Conservation (phyloP, 1,284 basidiomycete genomes). For the Porodaedalea pini region DNA sequence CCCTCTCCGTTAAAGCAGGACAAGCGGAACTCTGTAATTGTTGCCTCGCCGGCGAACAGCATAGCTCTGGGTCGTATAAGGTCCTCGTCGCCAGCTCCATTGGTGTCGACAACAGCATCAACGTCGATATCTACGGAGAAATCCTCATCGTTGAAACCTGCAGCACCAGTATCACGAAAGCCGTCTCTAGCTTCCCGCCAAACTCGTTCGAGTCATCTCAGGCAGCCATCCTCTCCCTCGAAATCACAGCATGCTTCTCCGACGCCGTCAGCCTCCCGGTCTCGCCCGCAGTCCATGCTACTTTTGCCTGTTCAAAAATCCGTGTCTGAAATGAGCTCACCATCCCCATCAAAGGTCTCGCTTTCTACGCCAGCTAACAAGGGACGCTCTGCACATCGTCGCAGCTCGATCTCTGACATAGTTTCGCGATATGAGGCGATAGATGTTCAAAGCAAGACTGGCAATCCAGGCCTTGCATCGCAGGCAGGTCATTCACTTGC, state of each 20-base stretch:
- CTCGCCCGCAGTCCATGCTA: slow-evolving; percentile 74
- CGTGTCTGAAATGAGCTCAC: slow-evolving; percentile 32
- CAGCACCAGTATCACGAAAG: slow-evolving; percentile 10
- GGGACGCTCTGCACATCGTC: slow-evolving; percentile 39
- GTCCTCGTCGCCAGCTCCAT: neutral
- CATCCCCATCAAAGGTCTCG: slow-evolving; percentile 31
- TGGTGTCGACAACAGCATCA: neutral
- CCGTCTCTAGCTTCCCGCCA: slow-evolving; percentile 6
- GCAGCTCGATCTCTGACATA: slow-evolving; percentile 79
- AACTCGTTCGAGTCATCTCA: slow-evolving; percentile 26
- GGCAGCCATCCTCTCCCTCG: slow-evolving; percentile 34
- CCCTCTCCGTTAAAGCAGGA: slow-evolving; percentile 5
- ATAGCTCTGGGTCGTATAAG: neutral
- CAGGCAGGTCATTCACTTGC: neutral
- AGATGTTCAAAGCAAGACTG: slow-evolving; percentile 32
- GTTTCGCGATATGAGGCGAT: slow-evolving; percentile 75
- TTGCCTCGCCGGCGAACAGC: neutral
- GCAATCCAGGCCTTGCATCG: slow-evolving; percentile 6
- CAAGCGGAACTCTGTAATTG: slow-evolving; percentile 11
- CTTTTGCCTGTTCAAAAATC: slow-evolving; percentile 56
- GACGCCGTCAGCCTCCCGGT: slow-evolving; percentile 16
- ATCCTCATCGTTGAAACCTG: neutral
- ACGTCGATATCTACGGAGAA: neutral
- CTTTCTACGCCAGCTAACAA: slow-evolving; percentile 40
- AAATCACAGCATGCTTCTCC: slow-evolving; percentile 25